Base-by-base conservation (phyloP, 208 protist species). In the Wallacemonas rigidus region DNA sequence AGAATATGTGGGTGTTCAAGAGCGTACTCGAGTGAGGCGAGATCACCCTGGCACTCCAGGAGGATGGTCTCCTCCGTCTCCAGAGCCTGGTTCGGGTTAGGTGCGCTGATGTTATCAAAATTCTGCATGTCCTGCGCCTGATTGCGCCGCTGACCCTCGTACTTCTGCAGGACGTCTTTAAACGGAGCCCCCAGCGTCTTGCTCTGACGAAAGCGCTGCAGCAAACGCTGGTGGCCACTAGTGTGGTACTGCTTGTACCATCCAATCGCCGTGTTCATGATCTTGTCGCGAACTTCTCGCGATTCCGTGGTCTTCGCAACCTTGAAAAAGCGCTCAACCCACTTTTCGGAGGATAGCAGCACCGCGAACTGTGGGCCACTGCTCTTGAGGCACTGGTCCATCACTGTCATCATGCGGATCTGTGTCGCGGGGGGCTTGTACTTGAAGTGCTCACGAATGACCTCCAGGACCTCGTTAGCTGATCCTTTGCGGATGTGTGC, bases 281-380 rank as follows among this genome's bases (percentile, higher is more conserved):
- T 94, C 67, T 85, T 85, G 47, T 88, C 80, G 6, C 81, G 80
- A 63, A 95, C 88, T 55, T 83, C 68, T n/a, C 67, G 14, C 1
- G 57, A 35, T 2, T 62, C 55, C 1, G 85, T 87, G 41, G 81
- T 89, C 78, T 97, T 97, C 47, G 87, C 81, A 17, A 92, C 80
- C 72, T 92, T 92, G 75, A 95, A 91, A 58, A 97, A 82, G 14
- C 92, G 85, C 40, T 97, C 92, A 8, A 85, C 86, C 90, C 92
- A 97, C 76, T 95, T 94, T 58, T 95, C 88, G 6, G 87, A 86
- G 12, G 92, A 94, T 7, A 97, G 70, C 73, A 89, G 72, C 56
- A 90, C 80, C 54, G 80, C 82, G 60, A 97, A 91, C 76, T 88
- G 82, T 6, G 84, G 85, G 9, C 84, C 83, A 55, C 87, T 90